Evolutionary conservation across 768 basidiomycete genomes (phyloP), one percentile per base, ranked within the genome.

Genomic region (Suillus discolor): DNA sequence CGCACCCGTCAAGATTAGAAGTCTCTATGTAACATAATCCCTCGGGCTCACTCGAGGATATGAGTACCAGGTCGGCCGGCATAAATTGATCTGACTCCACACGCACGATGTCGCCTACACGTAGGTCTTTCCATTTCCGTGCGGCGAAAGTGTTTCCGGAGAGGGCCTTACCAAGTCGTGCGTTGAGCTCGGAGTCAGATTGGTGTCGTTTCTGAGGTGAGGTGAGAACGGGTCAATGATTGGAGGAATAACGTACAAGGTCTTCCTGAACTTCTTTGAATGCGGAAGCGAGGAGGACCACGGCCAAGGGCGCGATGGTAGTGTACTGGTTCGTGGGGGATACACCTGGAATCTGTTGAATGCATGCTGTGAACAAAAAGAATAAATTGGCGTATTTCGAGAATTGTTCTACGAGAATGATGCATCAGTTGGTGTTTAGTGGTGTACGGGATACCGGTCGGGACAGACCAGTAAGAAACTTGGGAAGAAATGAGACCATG

Each of bases 341-440:
- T 8, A 99, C 96, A 71, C 89, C 93, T 18, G 97, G 97, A 69
- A 99, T 96, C 80, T 99, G 97, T 73, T 99, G 97, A 59, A 99
- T 99, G 78, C 85, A 90, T 23, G 94, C 94, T 38, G 97, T 98
- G 82, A 99, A 99, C 65, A 99, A 83, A 84, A 99, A 99, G 84
- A 99, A 99, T 67, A 99, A 62, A 75, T 99, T 99, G 70, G 97
- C 97, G 75, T 98, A 98, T 87, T 97, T 94, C 53, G 94, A 96
- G 82, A 98, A 97, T 87, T 98, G 96, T 76, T 97, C 96, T 97
- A 79, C 7, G 60, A 36, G 34, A 20, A 64, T 42, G 18, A 16
- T 6, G 41, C 0, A 47, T 76, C 44, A 73, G 69, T 31, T 28
- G 36, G 41, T 65, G 38, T 57, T 1, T 36, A 23, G 11, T 28